phyloP scores from a whole-genome alignment of 129 eudicot species.

The Helichrysum umbraculigerum region DNA sequence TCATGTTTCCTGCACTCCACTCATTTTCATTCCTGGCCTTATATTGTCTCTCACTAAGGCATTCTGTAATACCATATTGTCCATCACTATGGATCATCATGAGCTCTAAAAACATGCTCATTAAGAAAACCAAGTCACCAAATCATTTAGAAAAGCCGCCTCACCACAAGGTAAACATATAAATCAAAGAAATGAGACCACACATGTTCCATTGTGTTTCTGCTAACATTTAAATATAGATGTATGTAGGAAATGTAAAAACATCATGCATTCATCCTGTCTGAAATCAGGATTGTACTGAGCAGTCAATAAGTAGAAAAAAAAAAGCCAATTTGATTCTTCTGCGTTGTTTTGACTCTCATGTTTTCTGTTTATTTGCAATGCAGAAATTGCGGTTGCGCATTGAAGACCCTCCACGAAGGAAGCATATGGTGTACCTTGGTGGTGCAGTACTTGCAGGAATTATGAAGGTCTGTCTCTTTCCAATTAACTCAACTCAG shows the following conservation, averaged over 20 bases:
- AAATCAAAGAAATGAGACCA: neutral
- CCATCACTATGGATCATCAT: neutral
- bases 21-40: neutral
- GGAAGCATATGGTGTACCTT: constrained; percentile 99
- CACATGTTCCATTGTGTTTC: constrained; percentile 9
- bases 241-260: constrained; percentile 7
- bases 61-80: neutral
- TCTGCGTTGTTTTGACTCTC: constrained; percentile 8
- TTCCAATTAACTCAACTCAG: neutral
- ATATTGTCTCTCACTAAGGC: neutral
- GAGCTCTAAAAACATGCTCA: neutral
- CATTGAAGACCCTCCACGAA: constrained; percentile 97
- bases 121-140: neutral
- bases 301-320: constrained; percentile 5
- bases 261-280: constrained; percentile 4
- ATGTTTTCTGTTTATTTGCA: constrained; percentile 11
- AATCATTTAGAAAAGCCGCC: neutral
- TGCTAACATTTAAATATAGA: neutral
- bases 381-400: constrained; percentile 79
- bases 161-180: neutral
- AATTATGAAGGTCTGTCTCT: constrained; percentile 80
- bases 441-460: constrained; percentile 99
- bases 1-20: neutral
- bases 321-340: neutral
- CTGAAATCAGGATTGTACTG: neutral